Percentiles rank a stretch among this genome's conserved stretches.
Evolutionary conservation across 345 rosid species (phyloP).

Genomic region (Eucalyptus grandis): DNA sequence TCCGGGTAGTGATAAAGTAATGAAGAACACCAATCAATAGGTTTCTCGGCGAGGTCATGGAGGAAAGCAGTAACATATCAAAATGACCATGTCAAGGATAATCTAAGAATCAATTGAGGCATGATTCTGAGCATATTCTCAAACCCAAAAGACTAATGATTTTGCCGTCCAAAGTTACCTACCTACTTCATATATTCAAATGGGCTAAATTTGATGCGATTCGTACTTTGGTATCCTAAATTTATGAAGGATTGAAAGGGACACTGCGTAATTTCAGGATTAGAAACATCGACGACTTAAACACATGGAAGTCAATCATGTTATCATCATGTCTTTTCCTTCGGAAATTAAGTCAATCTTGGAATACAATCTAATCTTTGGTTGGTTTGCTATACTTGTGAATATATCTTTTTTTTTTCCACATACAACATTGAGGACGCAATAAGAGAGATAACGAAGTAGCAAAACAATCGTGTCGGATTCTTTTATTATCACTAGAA

Average conservation of each 20-base stretch:
- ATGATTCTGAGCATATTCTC: not conserved
- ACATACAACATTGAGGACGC: not conserved
- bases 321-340: not conserved
- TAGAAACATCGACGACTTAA: not conserved
- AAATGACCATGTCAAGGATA: not conserved
- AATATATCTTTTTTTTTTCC: not conserved
- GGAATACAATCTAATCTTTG: not conserved
- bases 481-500: not conserved
- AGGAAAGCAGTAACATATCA: not conserved
- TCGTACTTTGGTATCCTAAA: not conserved
- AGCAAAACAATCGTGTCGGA: not conserved
- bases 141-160: not conserved
- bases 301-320: not conserved
- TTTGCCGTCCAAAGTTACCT: not conserved
- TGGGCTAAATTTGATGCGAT: not conserved
- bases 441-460: not conserved
- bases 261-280: not conserved
- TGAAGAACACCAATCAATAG: not conserved
- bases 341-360: not conserved
- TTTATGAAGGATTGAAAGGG: not conserved
- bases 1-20: not conserved
- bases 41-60: not conserved
- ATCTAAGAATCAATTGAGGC: not conserved
- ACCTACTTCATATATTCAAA: not conserved
- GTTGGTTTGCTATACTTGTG: not conserved